These are phyloP conservation scores for Pythium chondricola DNA, from an alignment of 352 stramenopile species.

Conservation along the genomic window DNA sequence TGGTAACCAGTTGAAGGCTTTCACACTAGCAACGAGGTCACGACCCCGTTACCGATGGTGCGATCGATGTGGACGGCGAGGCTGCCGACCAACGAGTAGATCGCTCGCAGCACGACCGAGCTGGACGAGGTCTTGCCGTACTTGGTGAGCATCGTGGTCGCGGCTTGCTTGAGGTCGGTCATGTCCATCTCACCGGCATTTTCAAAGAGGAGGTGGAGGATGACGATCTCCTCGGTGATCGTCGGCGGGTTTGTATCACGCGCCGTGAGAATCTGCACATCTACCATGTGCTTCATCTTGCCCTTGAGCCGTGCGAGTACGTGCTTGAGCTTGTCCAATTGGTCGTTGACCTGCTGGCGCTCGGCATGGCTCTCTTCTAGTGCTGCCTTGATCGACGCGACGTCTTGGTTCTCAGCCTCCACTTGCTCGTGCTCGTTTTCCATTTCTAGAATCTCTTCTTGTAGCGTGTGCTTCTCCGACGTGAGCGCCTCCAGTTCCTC, in stretches of 20 bases:
- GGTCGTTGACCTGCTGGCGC: constrained; percentile 5
- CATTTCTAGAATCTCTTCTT: constrained; percentile 38
- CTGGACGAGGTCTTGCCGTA: constrained; percentile 39
- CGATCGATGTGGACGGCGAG: constrained; percentile 69
- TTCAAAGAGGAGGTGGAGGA: constrained; percentile 56
- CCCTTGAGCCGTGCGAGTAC: constrained; percentile 37
- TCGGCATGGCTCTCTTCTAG: constrained; percentile 19
- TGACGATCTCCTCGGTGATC: constrained; percentile 46
- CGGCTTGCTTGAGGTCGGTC: constrained; percentile 52
- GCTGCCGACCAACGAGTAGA: constrained; percentile 65
- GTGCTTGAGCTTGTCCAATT: constrained; percentile 35
- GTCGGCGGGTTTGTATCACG: constrained; percentile 22
- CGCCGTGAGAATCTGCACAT: constrained; percentile 40
- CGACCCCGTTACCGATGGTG: constrained; percentile 52
- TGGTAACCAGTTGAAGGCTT: too few species aligned
- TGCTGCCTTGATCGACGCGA: constrained; percentile 20
- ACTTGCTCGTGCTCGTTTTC: constrained; percentile 33
- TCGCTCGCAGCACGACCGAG: constrained; percentile 39
- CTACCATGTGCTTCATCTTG: constrained; percentile 66
- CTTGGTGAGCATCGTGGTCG: constrained; percentile 30
- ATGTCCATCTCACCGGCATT: constrained; percentile 60
- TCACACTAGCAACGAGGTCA: constrained; percentile 57
- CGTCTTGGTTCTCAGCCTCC: constrained; percentile 25
- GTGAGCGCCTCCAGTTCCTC: constrained; percentile 30
- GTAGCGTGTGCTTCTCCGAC: constrained; percentile 35